These are phyloP conservation scores for Geum urbanum DNA, from an alignment of 306 rosid species.

Conservation along the genomic window DNA sequence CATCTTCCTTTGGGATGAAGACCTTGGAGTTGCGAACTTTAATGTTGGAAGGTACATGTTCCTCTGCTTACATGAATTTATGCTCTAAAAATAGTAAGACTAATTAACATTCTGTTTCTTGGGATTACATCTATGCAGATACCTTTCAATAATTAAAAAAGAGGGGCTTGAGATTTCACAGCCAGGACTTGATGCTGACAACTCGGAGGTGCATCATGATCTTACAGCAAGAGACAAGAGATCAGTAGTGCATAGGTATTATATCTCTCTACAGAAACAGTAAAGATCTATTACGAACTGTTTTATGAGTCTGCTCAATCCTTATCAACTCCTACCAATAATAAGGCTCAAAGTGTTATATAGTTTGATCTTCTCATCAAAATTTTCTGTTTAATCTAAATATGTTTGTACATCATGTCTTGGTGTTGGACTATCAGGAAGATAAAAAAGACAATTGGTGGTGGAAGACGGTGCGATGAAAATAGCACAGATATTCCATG, in stretches of 20 bases:
- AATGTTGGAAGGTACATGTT: constrained; percentile 45
- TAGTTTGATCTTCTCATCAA: neutral
- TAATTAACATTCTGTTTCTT: neutral
- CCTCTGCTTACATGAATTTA: neutral
- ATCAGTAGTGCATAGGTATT: constrained; percentile 67
- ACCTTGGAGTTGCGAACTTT: constrained; percentile 76
- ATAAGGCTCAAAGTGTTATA: neutral
- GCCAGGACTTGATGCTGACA: constrained; percentile 68
- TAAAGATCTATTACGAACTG: too few species aligned
- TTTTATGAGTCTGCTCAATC: too few species aligned
- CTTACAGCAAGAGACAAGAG: constrained; percentile 48
- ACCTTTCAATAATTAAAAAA: constrained; percentile 55
- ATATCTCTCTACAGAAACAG: neutral
- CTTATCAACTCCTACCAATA: too few species aligned
- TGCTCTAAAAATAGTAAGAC: neutral
- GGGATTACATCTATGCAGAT: constrained; percentile 31
- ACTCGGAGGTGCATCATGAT: constrained; percentile 72
- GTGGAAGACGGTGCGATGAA: constrained; percentile 51
- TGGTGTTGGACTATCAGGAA: constrained; percentile 41
- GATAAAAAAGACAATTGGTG: constrained; percentile 49
- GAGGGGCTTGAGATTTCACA: constrained; percentile 90
- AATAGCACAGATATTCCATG: constrained; percentile 75
- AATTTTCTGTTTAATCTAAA: too few species aligned
- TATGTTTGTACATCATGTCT: neutral
- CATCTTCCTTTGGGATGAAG: constrained; percentile 92